phyloP scores from a whole-genome alignment of 352 stramenopile genomes.

The Halophytophthora batemanensis region DNA sequence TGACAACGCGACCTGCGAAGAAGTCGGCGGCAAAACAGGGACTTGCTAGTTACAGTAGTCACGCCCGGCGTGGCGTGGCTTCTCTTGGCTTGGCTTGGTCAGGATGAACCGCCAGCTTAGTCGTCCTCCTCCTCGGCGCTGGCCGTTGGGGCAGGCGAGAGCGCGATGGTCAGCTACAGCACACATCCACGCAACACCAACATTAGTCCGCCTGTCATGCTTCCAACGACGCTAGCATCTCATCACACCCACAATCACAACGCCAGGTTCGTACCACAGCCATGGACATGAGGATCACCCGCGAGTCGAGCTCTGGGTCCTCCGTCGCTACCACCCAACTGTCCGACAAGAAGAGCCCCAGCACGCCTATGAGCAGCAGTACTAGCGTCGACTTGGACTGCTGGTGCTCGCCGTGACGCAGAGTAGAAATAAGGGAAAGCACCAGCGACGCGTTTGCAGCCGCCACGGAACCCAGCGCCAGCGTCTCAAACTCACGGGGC shows the following conservation, averaged over 20 bases:
- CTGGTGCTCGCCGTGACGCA: slow-evolving; percentile 48
- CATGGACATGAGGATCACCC: slow-evolving; percentile 74
- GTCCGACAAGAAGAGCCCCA: slow-evolving; percentile 66
- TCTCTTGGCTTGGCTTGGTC: slow-evolving; percentile 1
- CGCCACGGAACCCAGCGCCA: slow-evolving; percentile 32
- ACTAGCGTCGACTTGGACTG: slow-evolving; percentile 56
- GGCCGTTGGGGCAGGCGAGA: slow-evolving; percentile 59
- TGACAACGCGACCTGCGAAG: too few species aligned
- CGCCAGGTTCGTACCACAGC: slow-evolving; percentile 44
- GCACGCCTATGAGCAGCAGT: slow-evolving; percentile 32
- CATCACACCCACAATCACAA: background rate
- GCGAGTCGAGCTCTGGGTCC: slow-evolving; percentile 51
- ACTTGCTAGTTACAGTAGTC: background rate
- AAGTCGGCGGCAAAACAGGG: too few species aligned
- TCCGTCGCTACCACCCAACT: slow-evolving; percentile 55
- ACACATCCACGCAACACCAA: slow-evolving; percentile 6
- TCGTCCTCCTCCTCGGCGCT: slow-evolving; percentile 51
- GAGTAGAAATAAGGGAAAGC: slow-evolving; percentile 39
- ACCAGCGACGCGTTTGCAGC: slow-evolving; percentile 63
- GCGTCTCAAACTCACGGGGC: slow-evolving; percentile 40
- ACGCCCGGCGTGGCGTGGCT: background rate
- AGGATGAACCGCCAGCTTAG: slow-evolving; percentile 21
- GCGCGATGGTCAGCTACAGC: slow-evolving; percentile 50
- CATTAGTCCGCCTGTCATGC: background rate
- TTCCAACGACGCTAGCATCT: background rate